Base-by-base conservation (phyloP, 1,139 yeast species). In the Taphrina flavorubra region DNA sequence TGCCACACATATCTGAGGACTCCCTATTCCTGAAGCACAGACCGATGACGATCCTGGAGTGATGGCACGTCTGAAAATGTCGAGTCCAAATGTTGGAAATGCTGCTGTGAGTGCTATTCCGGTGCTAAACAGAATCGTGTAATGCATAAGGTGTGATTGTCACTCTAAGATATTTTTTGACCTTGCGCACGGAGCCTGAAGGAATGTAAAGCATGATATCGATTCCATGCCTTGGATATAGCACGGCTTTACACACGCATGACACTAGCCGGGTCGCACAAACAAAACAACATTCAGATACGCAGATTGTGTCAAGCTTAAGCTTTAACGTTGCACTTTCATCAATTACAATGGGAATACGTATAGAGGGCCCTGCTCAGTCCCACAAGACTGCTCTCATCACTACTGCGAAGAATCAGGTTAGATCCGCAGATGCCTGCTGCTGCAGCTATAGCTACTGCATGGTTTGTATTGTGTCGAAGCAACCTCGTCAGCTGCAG, bases 1-100 rank as follows among this genome's bases (percentile, higher is more conserved):
- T 39, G 65, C 65, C 5, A 62, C 65, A 34, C 65, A 62, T 13
- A 62, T 31, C 36, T 56, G 42, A 11, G 57, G 34, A 14, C 42
- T 11, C 6, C 11, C 20, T 8, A 49, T 2, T 11, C 53, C 53
- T 3, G 13, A 18, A 8, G 53, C 36, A 20, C 53, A 49, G 1
- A 18, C 53, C 1, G 53, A 49, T 20, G 53, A 8, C n/a, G 53
- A 49, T 8, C 36, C 53, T 16, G 36, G 36, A 20, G 53, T 49
- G 36, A 14, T 2, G 10, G 53, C 53, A 8, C 53, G 53, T 49
- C 36, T 31, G 4, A 11, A 49, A 11, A 49, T 18, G 53, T n/a
- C 36, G 18, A 44, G 8, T 2, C n/a, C 47, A 6, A 44, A n/a
- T n/a, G 47, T 44, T 16, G 47, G 47, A 44, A 44, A 13, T 18